Conservation (phyloP, 176 grass and related monocot species). For the Juncus effusus region DNA sequence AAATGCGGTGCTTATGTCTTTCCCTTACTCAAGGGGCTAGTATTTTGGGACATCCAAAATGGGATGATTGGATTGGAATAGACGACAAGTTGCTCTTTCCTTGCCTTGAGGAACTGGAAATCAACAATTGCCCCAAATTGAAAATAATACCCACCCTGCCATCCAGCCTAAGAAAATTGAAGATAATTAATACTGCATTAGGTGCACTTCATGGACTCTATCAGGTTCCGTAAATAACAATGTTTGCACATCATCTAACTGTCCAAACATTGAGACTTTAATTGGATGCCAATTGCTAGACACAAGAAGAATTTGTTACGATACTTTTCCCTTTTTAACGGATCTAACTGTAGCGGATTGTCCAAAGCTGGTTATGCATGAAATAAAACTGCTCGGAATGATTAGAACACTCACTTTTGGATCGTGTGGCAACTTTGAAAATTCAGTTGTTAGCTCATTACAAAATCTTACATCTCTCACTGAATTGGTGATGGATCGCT, state of each 20-base stretch:
- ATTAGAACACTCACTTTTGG: conserved; percentile 1
- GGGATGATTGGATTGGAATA: conserved; percentile 23
- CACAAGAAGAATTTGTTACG: conserved; percentile 2
- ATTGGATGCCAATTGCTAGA: neutral
- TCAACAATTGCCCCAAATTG: neutral
- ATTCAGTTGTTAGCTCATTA: neutral
- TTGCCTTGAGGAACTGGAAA: conserved; percentile 15
- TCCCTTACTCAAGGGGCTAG: conserved; percentile 18
- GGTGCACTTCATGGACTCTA: conserved; percentile 23
- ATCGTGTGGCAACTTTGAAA: neutral
- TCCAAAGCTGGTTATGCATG: conserved; percentile 9
- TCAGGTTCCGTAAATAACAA: neutral
- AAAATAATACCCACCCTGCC: conserved; percentile 20
- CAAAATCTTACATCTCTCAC: conserved; percentile 16
- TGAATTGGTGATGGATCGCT: neutral
- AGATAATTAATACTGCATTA: neutral
- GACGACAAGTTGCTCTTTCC: conserved; percentile 26
- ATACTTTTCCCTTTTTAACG: conserved; percentile 16
- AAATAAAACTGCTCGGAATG: conserved; percentile 1
- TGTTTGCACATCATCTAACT: neutral
- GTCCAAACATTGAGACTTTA: conserved; percentile 29
- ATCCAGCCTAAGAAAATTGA: conserved; percentile 13
- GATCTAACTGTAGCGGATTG: neutral
- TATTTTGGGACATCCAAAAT: conserved; percentile 9
- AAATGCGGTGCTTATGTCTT: neutral